Evolutionary conservation across 176 grass and related monocot genomes (phyloP).

Genomic region (Ensete ventricosum): DNA sequence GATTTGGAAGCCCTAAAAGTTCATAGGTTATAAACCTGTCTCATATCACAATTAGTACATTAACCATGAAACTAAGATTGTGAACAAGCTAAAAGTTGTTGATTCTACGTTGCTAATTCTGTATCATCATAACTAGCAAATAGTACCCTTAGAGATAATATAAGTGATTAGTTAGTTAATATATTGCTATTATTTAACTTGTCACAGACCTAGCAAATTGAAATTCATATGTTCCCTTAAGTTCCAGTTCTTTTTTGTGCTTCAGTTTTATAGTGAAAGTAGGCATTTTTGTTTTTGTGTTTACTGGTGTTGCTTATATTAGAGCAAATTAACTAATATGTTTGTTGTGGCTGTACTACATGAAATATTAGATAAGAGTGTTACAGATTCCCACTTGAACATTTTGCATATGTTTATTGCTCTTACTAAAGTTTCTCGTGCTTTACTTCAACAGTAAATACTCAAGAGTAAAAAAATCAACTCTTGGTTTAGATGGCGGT

Average conservation of each 20-base stretch:
- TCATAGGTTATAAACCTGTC: no score
- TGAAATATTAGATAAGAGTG: neutral
- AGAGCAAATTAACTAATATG: neutral
- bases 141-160: no score
- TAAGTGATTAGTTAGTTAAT: no score
- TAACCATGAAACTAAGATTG: no score
- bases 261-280: neutral
- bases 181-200: neutral
- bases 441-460: constrained; percentile 64
- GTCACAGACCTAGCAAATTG: neutral
- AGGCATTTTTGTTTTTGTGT: neutral
- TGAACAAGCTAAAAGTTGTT: no score
- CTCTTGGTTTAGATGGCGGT: constrained; percentile 74
- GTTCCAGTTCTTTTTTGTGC: neutral
- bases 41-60: no score
- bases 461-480: constrained; percentile 74
- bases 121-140: no score
- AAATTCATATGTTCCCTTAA: neutral
- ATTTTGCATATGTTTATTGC: constrained; percentile 1
- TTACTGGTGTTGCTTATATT: constrained; percentile 1
- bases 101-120: no score
- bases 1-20: no score
- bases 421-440: constrained; percentile 16
- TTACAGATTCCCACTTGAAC: neutral
- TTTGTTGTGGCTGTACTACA: neutral